A percentile compares a stretch with the other conserved stretches of the same genome.
Conservation (phyloP, 139 green algal genomes). For the Chlamydomonas incerta region DNA sequence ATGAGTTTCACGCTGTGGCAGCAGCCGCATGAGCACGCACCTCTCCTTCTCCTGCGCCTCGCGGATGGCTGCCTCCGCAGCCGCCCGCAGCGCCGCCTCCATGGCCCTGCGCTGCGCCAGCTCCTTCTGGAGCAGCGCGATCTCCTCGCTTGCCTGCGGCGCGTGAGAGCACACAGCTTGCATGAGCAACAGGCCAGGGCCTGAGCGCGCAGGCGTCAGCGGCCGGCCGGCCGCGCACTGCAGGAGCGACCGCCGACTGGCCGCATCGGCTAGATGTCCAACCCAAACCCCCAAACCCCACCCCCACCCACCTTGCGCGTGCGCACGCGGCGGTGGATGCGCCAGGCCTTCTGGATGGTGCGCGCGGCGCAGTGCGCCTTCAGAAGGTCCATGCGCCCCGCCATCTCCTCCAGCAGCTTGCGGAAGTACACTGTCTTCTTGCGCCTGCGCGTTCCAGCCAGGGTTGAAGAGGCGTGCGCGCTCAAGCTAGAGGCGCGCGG, state of each 20-base stretch:
- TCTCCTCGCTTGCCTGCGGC: slow-evolving; percentile 33
- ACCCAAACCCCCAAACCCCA: too few species aligned
- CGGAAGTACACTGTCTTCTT: slow-evolving; percentile 38
- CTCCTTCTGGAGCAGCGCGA: slow-evolving; percentile 37
- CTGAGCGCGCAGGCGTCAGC: too few species aligned
- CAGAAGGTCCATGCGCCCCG: slow-evolving; percentile 19
- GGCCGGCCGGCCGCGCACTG: too few species aligned
- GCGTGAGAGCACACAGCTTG: background rate
- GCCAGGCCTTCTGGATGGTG: slow-evolving; percentile 34
- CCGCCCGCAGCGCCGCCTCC: slow-evolving; percentile 23
- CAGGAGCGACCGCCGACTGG: too few species aligned
- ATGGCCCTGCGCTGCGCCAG: slow-evolving; percentile 35
- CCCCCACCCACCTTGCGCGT: slow-evolving; percentile 25
- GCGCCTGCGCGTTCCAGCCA: slow-evolving; percentile 1
- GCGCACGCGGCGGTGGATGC: background rate
- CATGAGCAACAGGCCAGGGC: too few species aligned
- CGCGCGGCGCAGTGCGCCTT: slow-evolving; percentile 7
- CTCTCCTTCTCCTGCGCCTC: slow-evolving; percentile 28
- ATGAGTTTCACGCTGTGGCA: too few species aligned
- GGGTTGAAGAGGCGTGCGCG: background rate
- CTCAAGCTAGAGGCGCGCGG: too few species aligned
- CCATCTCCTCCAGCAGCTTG: slow-evolving; percentile 41
- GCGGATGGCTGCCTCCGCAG: slow-evolving; percentile 35
- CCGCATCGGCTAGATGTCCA: too few species aligned
- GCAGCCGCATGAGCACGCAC: background rate